phyloP scores from a whole-genome alignment of 106 monocot genomes.

The Iris macrosiphon region DNA sequence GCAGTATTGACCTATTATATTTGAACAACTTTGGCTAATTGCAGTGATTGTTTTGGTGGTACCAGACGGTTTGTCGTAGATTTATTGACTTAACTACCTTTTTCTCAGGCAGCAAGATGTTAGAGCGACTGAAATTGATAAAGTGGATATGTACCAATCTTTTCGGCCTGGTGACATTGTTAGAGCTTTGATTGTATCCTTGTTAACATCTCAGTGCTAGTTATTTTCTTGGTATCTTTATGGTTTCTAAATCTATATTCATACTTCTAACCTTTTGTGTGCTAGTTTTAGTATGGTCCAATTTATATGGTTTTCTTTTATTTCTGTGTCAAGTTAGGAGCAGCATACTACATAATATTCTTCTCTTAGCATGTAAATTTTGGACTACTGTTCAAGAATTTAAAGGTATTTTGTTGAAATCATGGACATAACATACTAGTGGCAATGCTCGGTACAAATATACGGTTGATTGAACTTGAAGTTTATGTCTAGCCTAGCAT shows the following conservation, averaged over 20 bases:
- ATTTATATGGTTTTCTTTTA: constrained; percentile 3
- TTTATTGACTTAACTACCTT: no score
- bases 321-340: neutral
- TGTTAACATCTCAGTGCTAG: neutral
- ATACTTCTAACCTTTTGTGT: neutral
- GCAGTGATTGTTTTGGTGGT: no score
- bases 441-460: neutral
- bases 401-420: neutral
- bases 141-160: constrained; percentile 94
- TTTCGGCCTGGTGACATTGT: constrained; percentile 91
- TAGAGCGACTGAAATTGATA: constrained; percentile 97
- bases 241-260: no score
- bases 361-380: no score
- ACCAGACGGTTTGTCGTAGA: no score
- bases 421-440: no score
- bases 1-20: no score
- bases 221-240: no score
- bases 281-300: neutral
- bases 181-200: constrained; percentile 94
- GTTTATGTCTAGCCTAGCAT: neutral
- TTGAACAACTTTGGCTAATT: no score
- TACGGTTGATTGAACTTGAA: neutral
- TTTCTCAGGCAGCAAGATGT: constrained; percentile 94
- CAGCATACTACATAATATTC: no score
- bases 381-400: neutral